Conservation (phyloP, 768 basidiomycete genomes). For the Mycena rebaudengoi region DNA sequence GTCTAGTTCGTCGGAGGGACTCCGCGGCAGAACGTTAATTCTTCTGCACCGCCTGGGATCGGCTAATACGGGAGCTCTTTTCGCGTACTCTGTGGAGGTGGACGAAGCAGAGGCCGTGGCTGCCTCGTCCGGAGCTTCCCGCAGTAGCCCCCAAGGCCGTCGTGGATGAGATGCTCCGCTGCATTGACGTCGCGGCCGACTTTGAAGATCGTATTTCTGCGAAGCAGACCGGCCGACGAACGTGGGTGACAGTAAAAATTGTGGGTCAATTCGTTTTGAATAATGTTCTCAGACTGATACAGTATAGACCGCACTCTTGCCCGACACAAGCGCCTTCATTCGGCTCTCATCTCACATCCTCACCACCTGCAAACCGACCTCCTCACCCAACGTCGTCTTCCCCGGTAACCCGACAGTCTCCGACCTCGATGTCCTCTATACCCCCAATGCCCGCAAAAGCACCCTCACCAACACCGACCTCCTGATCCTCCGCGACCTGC, state of each 20-base stretch:
- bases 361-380: constrained; percentile 44
- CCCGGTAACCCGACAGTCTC: constrained; percentile 70
- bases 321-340: constrained; percentile 64
- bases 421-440: constrained; percentile 63
- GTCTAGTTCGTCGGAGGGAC: constrained; percentile 89
- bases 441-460: background rate
- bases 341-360: constrained; percentile 68
- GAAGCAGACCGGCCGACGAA: constrained; percentile 53
- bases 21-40: constrained; percentile 74
- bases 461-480: constrained; percentile 65
- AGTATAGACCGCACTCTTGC: constrained; percentile 70
- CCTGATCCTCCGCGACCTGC: constrained; percentile 63
- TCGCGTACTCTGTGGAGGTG: constrained; percentile 90
- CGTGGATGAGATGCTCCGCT: constrained; percentile 76
- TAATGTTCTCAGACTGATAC: background rate
- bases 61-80: constrained; percentile 76
- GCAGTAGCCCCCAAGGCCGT: constrained; percentile 56
- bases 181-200: constrained; percentile 80
- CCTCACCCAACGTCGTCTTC: constrained; percentile 53
- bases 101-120: constrained; percentile 61
- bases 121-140: constrained; percentile 26
- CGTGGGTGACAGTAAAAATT: constrained; percentile 88
- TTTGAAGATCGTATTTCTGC: constrained; percentile 66
- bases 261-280: constrained; percentile 50
- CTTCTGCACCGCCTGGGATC: constrained; percentile 68